Percentiles rank a stretch among this genome's conserved stretches.
These are phyloP conservation scores for Blastomyces percursus DNA, from an alignment of 2,329 filamentous ascomycete species.

Conservation along the genomic window DNA sequence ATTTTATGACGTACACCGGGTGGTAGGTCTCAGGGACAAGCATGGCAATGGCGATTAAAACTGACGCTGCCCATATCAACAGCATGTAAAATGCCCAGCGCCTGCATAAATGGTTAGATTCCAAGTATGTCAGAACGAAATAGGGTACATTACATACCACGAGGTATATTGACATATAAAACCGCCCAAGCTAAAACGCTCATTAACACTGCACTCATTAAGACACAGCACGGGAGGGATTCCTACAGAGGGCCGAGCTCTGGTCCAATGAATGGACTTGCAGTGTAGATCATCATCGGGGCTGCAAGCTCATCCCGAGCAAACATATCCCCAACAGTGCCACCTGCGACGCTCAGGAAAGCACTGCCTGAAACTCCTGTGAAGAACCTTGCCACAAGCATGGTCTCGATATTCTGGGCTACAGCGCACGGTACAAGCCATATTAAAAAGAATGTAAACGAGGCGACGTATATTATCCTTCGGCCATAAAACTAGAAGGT, in stretches of 20 bases:
- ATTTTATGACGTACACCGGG: conserved; percentile 32
- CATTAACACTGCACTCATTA: background rate
- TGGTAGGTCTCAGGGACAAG: conserved; percentile 83
- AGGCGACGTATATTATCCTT: conserved; percentile 65
- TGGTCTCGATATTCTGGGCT: conserved; percentile 68
- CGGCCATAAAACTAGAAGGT: conserved; percentile 61
- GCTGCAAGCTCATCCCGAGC: conserved; percentile 55
- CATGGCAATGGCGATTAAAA: conserved; percentile 54
- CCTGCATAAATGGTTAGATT: conserved; percentile 25
- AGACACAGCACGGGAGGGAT: background rate
- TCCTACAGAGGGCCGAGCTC: conserved; percentile 44
- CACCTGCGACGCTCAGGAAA: conserved; percentile 61
- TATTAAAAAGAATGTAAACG: conserved; percentile 63
- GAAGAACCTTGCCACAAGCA: conserved; percentile 69
- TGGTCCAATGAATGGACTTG: conserved; percentile 49
- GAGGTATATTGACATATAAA: conserved; percentile 66
- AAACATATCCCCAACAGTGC: conserved; percentile 76
- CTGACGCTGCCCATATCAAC: conserved; percentile 64
- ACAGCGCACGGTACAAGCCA: conserved; percentile 75
- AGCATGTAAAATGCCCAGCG: conserved; percentile 77
- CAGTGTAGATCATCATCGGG: conserved; percentile 74
- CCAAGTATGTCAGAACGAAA: background rate
- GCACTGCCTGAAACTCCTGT: conserved; percentile 38
- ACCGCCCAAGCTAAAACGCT: conserved; percentile 49
- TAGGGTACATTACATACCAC: conserved; percentile 41